phyloP scores from a whole-genome alignment of 1,139 yeast genomes.

The Geotrichum fermentans region DNA sequence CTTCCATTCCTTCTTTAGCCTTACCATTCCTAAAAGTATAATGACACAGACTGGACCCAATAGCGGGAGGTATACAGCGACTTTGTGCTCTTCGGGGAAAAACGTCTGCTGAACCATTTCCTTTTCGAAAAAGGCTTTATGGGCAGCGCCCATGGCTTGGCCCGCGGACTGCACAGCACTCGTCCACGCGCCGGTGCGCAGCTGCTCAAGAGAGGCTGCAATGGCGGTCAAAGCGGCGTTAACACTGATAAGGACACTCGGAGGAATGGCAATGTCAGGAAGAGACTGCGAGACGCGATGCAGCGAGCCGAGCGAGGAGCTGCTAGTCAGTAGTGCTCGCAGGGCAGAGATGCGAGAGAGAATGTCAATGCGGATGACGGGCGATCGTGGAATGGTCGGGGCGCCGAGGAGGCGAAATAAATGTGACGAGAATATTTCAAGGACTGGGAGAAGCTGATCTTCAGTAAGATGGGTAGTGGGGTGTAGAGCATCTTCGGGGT shows the following conservation, averaged over 20 bases:
- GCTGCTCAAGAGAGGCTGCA: conserved; percentile 36
- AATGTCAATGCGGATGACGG: conserved; percentile 59
- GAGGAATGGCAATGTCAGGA: conserved; percentile 78
- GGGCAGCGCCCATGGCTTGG: conserved; percentile 53
- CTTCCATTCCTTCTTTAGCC: conserved; percentile 6
- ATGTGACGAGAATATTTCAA: conserved; percentile 73
- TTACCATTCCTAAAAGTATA: conserved; percentile 47
- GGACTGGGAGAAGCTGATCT: conserved; percentile 50
- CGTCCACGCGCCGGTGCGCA: conserved; percentile 39
- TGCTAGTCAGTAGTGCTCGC: conserved; percentile 47
- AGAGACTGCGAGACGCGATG: conserved; percentile 62
- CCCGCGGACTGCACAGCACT: conserved; percentile 53
- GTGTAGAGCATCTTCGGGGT: conserved; percentile 12
- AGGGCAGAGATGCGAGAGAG: conserved; percentile 55
- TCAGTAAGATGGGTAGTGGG: conserved; percentile 35
- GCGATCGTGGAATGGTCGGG: conserved; percentile 49
- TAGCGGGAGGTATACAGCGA: conserved; percentile 87
- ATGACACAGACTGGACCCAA: conserved; percentile 80
- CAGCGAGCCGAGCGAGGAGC: conserved; percentile 64
- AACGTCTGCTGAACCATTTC: conserved; percentile 93
- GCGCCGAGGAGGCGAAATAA: conserved; percentile 69
- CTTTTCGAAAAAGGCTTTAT: conserved; percentile 82
- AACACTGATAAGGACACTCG: conserved; percentile 50
- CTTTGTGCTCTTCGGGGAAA: conserved; percentile 90
- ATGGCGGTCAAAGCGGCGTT: conserved; percentile 41